Base-by-base conservation (phyloP, 169 alveolate species). In the Fabrea salina region DNA sequence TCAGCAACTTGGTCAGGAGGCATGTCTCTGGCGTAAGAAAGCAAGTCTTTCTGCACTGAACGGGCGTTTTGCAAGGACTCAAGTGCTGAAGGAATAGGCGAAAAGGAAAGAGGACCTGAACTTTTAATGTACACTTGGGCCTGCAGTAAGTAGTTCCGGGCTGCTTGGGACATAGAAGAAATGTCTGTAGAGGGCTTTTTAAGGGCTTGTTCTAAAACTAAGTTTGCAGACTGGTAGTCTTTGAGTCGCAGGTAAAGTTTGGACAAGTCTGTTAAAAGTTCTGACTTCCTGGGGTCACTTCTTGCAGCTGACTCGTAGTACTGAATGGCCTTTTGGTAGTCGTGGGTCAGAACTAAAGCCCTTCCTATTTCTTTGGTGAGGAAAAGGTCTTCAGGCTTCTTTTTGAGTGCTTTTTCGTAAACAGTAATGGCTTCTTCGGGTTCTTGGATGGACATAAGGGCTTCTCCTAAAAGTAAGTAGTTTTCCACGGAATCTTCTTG, bases 401-500 rank as follows among this genome's bases (percentile, higher is more conserved):
- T 43, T 43, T 86, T 82, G 27, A 89, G 79, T 3, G 97, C 97
- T 80, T 91, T 87, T 82, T 92, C 94, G 80, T 92, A 95, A 61
- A 89, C 91, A 43, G 72, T 82, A 58, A 92, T 91, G 0, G 98
- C 98, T 50, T 95, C 97, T 79, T 92, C 95, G 8, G 97, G 97
- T 49, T 94, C 97, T 64, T 90, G 82, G 40, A 91, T 95, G 57
- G 90, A 88, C 95, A 95, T 89, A 16, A 95, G 83, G 33, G 98
- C 96, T 57, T 93, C 91, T 39, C 96, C 98, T 2, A 93, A 86
- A 76, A 91, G 68, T 53, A 89, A 85, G 53, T 76, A 92, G 77
- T 91, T 94, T 75, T 84, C 94, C 44, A 86, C 89, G 56, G 90
- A 68, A 0, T 93, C 91, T 53, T 86, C 93, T 19, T 87, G 84